Evolutionary conservation across 2,329 filamentous ascomycete genomes (phyloP).

Genomic region (Colletotrichum scovillei): DNA sequence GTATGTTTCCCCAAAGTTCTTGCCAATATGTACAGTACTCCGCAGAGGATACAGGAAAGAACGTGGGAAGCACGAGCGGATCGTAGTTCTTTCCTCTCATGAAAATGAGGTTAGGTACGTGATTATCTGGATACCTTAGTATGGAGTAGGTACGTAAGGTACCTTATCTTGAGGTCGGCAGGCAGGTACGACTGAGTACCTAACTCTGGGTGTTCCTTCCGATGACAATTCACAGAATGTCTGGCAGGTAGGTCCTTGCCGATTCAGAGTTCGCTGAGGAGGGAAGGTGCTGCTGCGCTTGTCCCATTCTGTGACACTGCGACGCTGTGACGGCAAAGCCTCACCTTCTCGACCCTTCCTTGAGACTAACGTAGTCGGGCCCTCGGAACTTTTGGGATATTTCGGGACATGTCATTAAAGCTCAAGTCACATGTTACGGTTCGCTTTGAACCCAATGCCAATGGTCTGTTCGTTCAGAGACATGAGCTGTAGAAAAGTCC

Average conservation of each 20-base stretch:
- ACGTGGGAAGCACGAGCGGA: neutral
- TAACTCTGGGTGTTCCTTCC: neutral
- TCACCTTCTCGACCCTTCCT: slow-evolving; percentile 23
- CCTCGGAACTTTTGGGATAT: slow-evolving; percentile 11
- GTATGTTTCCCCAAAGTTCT: neutral
- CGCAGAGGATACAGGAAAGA: neutral
- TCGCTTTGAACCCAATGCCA: neutral
- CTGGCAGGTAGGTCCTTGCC: neutral
- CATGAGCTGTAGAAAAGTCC: neutral
- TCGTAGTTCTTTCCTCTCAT: neutral
- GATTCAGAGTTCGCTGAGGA: slow-evolving; percentile 9
- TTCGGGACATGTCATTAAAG: slow-evolving; percentile 28
- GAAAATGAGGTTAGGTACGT: neutral
- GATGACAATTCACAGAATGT: neutral
- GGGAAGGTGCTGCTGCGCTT: slow-evolving; percentile 20
- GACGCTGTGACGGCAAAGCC: slow-evolving; percentile 30
- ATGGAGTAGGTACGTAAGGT: neutral
- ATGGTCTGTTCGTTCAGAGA: too few species aligned
- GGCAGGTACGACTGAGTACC: neutral
- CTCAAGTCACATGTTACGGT: neutral
- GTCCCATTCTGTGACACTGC: slow-evolving; percentile 30
- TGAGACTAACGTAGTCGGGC: neutral
- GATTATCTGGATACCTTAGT: too few species aligned
- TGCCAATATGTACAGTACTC: neutral
- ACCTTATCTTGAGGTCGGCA: neutral